phyloP scores from a whole-genome alignment of 192 early-diverging fungal species.

The Coemansia sp. region DNA sequence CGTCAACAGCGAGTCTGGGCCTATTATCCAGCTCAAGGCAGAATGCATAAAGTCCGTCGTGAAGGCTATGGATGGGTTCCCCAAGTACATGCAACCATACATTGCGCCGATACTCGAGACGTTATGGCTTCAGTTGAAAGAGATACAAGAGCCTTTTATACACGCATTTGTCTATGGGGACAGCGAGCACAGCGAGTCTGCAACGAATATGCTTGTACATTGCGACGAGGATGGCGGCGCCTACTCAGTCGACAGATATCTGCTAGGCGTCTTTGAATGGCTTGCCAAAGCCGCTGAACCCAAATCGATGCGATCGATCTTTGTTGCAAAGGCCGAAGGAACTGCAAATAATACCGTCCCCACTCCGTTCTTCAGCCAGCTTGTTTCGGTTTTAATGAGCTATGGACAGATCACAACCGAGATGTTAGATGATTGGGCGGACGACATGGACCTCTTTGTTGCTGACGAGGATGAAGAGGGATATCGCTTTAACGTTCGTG shows the following conservation, averaged over 20 bases:
- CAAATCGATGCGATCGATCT: conserved; percentile 40
- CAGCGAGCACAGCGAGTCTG: conserved; percentile 42
- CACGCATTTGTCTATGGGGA: conserved; percentile 49
- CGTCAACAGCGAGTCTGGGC: conserved; percentile 21
- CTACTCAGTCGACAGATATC: conserved; percentile 33
- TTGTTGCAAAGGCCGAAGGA: conserved; percentile 19
- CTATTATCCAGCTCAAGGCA: conserved; percentile 42
- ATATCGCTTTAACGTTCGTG: conserved; percentile 82
- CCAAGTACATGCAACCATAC: conserved; percentile 33
- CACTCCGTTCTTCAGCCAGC: conserved; percentile 58
- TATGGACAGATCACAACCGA: conserved; percentile 86
- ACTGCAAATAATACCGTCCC: conserved; percentile 9
- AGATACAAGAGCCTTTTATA: conserved; percentile 38
- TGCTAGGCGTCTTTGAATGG: conserved; percentile 52
- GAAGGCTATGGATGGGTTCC: conserved; percentile 26
- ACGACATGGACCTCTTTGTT: conserved; percentile 86
- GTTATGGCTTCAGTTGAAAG: conserved; percentile 43
- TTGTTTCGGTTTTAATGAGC: conserved; percentile 62
- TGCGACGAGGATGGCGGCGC: conserved; percentile 42
- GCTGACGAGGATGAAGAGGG: conserved; percentile 92
- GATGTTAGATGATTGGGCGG: conserved; percentile 75
- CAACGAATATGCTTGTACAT: conserved; percentile 32
- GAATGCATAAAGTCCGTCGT: conserved; percentile 50
- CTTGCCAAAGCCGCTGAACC: conserved; percentile 33
- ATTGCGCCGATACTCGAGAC: conserved; percentile 28